These are phyloP conservation scores for Mollisia scopiformis DNA, from an alignment of 2,329 filamentous ascomycete genomes.

Conservation along the genomic window DNA sequence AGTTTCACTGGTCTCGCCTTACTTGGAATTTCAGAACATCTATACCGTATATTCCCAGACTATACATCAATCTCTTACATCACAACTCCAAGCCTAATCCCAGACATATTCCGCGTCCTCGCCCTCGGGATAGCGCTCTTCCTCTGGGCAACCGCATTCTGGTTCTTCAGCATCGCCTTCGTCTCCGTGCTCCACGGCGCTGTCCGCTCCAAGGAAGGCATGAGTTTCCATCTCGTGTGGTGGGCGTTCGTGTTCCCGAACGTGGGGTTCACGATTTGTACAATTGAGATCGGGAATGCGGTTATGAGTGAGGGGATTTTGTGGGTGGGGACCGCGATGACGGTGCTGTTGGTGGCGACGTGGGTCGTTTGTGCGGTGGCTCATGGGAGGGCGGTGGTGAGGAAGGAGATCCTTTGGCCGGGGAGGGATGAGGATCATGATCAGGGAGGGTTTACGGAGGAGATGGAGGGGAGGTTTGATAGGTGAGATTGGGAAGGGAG, in stretches of 20 bases:
- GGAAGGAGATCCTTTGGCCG: slow-evolving; percentile 39
- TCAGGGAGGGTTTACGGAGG: slow-evolving; percentile 14
- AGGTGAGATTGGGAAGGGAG: not conserved
- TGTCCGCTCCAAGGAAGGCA: slow-evolving; percentile 47
- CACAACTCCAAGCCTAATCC: slow-evolving; percentile 41
- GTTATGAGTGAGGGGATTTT: slow-evolving; percentile 48
- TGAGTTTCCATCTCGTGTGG: slow-evolving; percentile 63
- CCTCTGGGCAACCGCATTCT: slow-evolving; percentile 65
- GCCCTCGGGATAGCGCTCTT: slow-evolving; percentile 53
- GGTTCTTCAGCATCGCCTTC: slow-evolving; percentile 53
- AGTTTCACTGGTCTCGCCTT: slow-evolving; percentile 72
- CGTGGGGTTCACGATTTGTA: slow-evolving; percentile 60
- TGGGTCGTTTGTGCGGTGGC: slow-evolving; percentile 34
- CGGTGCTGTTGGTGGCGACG: slow-evolving; percentile 42
- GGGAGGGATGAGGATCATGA: slow-evolving; percentile 40
- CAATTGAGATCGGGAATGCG: slow-evolving; percentile 55
- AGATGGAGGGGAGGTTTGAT: not conserved
- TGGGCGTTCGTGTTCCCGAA: slow-evolving; percentile 68
- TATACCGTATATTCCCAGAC: slow-evolving; percentile 39
- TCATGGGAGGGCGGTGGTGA: slow-evolving; percentile 36
- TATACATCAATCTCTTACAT: slow-evolving; percentile 38
- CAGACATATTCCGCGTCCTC: slow-evolving; percentile 39
- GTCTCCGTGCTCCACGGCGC: slow-evolving; percentile 40
- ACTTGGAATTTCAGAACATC: slow-evolving; percentile 65
- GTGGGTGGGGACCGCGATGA: slow-evolving; percentile 55